Evolutionary conservation across 768 basidiomycete genomes (phyloP).

Genomic region (Gymnopilus dilepis): DNA sequence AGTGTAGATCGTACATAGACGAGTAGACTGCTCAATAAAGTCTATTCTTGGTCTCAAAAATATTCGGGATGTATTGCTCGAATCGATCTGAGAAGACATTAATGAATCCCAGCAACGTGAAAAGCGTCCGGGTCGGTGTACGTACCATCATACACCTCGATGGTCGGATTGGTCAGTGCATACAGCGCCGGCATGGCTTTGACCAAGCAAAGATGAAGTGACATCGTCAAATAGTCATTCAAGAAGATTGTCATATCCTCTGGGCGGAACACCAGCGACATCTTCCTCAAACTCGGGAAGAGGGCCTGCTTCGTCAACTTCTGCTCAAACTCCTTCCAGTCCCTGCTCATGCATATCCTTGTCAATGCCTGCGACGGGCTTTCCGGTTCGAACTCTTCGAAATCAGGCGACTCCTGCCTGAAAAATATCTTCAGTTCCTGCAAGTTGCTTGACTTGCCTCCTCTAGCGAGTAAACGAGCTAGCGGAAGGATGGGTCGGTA

Average conservation of each 20-base stretch:
- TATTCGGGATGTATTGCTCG: conserved; percentile 14
- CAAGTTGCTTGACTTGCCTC: background rate
- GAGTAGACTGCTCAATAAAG: background rate
- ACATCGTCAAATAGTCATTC: conserved; percentile 10
- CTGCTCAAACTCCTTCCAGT: conserved; percentile 17
- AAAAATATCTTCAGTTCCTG: conserved; percentile 13
- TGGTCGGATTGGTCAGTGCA: conserved; percentile 12
- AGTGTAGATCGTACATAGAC: background rate
- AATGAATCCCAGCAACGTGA: background rate
- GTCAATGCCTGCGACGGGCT: background rate
- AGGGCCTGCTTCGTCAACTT: background rate
- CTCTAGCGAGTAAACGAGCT: conserved; percentile 10
- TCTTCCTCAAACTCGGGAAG: conserved; percentile 13
- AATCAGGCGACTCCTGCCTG: conserved; percentile 7
- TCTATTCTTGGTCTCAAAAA: background rate
- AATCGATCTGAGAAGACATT: conserved; percentile 15
- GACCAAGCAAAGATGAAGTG: conserved; percentile 10
- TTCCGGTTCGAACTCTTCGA: conserved; percentile 3
- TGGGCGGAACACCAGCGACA: conserved; percentile 15
- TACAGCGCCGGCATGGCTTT: conserved; percentile 12
- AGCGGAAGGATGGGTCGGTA: conserved; percentile 9
- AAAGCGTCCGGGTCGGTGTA: background rate
- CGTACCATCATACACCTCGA: conserved; percentile 18
- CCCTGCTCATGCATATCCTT: conserved; percentile 7
- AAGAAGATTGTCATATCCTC: conserved; percentile 18